Evolutionary conservation across 805 yeast species (phyloP), one percentile per base, ranked within the genome.

Genomic region (Yamadazyma sp.): DNA sequence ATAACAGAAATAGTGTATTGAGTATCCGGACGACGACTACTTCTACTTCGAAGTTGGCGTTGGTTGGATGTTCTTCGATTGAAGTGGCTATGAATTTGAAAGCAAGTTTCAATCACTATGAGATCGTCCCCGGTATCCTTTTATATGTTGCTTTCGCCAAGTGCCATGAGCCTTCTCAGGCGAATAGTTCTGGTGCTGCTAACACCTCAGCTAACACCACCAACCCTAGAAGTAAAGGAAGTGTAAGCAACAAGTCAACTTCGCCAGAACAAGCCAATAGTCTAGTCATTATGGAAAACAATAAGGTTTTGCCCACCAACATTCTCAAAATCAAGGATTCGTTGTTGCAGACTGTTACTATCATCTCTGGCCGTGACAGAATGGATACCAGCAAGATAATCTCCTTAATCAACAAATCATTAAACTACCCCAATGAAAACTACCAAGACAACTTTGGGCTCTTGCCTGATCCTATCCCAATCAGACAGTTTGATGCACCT

Each of bases 111-210:
- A 87, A 84, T 53, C 95, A 89, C 46, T 80, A 82, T 47, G 96
- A 91, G 53, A 70, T 91, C 26, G 75, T 80, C 44, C 86, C 91
- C 2, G 95, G 95, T 3, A 71, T 77, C 17, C 78, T 83, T 12
- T 78, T 93, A 55, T 67, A 78, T 26, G 86, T 88, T 25, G 86
- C 90, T 0, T 93, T 88, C 70, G 97, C 96, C 3, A 85, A 83
- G 52, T 75, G 88, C 21, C 51, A 59, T 49, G 74, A 63, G 25
- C 55, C 50, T 8, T 18, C 26, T 7, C 50, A 58, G 49, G n/a
- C n/a, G n/a, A 15, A 4, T n/a, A 20, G 35, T 14, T 14, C 21
- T n/a, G n/a, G n/a, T n/a, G n/a, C n/a, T n/a, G n/a, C n/a, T n/a
- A n/a, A n/a, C n/a, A n/a, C n/a, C n/a, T n/a, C n/a, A n/a, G n/a